phyloP scores from a whole-genome alignment of 108 stramenopile species.

The Pseudonitzschia multiseries region DNA sequence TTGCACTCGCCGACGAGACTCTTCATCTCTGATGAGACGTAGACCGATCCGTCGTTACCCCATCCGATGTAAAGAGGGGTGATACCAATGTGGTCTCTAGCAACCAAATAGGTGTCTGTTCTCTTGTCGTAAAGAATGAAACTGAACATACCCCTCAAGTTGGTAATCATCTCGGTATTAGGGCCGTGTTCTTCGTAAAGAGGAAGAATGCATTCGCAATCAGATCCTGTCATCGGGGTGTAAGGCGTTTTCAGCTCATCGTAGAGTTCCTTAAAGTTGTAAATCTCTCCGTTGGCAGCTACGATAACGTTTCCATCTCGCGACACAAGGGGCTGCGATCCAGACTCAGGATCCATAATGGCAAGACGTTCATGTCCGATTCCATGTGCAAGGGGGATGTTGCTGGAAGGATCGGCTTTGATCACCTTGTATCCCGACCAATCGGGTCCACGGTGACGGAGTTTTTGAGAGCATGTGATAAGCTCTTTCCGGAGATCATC shows the following conservation, averaged over 20 bases:
- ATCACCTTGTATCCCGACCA: slow-evolving; percentile 95
- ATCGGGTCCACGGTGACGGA: slow-evolving; percentile 97
- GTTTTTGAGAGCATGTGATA: slow-evolving; percentile 83
- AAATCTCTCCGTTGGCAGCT: slow-evolving; percentile 98
- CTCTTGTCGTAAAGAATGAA: slow-evolving; percentile 91
- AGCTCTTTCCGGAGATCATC: slow-evolving; percentile 85
- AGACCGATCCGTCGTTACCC: slow-evolving; percentile 92
- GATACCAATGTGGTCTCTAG: slow-evolving; percentile 96
- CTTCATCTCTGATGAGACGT: slow-evolving; percentile 95
- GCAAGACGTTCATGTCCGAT: slow-evolving; percentile 98
- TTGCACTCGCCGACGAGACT: slow-evolving; percentile 78
- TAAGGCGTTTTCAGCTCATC: slow-evolving; percentile 60
- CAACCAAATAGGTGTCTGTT: slow-evolving; percentile 85
- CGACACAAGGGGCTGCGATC: slow-evolving; percentile 92
- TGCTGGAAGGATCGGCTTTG: slow-evolving; percentile 35
- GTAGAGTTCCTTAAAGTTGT: slow-evolving; percentile 98
- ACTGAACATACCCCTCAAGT: slow-evolving; percentile 95
- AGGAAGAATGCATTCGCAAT: slow-evolving; percentile 96
- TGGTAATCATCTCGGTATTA: slow-evolving; percentile 60
- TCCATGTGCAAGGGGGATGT: slow-evolving; percentile 69
- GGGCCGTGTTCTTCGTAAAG: slow-evolving; percentile 86
- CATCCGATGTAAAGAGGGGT: slow-evolving; percentile 96
- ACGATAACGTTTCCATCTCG: slow-evolving; percentile 83
- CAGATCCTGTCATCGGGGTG: slow-evolving; percentile 88
- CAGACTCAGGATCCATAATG: slow-evolving; percentile 97